Conservation (phyloP, 805 yeast species). For the Kazachstania viticola region DNA sequence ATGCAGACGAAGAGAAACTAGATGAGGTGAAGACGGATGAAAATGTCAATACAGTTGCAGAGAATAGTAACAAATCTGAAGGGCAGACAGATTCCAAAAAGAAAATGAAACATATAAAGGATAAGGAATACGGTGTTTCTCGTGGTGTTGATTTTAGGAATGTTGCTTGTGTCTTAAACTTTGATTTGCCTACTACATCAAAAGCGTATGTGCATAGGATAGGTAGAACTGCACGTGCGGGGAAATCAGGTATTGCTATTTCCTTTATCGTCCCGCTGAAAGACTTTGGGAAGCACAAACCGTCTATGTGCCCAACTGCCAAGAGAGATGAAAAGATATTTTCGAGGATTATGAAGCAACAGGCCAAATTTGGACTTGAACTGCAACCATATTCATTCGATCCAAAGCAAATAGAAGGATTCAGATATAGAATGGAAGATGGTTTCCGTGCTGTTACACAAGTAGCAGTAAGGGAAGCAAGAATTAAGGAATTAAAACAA, state of each 20-base stretch:
- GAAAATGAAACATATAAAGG: constrained; percentile 30
- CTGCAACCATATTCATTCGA: constrained; percentile 84
- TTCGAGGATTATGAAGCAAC: constrained; percentile 64
- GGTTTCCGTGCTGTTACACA: constrained; percentile 92
- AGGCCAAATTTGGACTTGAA: constrained; percentile 59
- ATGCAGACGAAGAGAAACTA: constrained; percentile 12
- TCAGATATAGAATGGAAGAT: constrained; percentile 93
- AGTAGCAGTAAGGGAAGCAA: constrained; percentile 83
- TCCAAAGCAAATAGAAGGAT: constrained; percentile 84
- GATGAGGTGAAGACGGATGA: constrained; percentile 6
- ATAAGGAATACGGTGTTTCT: constrained; percentile 83
- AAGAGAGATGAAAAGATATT: constrained; percentile 81
- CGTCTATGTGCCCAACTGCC: constrained; percentile 58
- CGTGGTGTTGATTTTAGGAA: constrained; percentile 95
- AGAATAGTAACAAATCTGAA: constrained; percentile 6
- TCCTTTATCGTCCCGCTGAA: constrained; percentile 80
- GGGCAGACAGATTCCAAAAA: constrained; percentile 17
- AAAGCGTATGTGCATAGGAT: constrained; percentile 85
- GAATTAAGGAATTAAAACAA: constrained; percentile 76
- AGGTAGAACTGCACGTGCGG: constrained; percentile 97
- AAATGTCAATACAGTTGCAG: constrained; percentile 10
- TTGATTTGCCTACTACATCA: constrained; percentile 84
- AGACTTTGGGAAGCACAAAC: constrained; percentile 82
- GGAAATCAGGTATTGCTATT: constrained; percentile 86
- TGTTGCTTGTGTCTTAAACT: constrained; percentile 92